Conservation (phyloP, 2,329 filamentous ascomycete species). For the Diaporthe sp. region DNA sequence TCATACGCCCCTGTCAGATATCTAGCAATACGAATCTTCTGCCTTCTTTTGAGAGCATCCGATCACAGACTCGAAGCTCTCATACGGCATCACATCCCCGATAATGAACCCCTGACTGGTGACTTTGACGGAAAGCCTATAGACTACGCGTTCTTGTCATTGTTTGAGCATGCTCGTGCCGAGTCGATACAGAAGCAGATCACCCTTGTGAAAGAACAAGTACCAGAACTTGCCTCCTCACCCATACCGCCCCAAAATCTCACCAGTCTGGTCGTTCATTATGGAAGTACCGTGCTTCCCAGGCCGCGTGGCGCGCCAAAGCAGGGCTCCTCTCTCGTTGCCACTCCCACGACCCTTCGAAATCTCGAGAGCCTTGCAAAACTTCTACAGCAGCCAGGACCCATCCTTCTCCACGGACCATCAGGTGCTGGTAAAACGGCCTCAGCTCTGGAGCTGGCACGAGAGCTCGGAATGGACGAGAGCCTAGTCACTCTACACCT, state of each 20-base stretch:
- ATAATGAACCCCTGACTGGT: constrained; percentile 71
- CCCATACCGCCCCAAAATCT: constrained; percentile 54
- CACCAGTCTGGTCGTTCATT: constrained; percentile 72
- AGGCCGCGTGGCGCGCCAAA: constrained; percentile 64
- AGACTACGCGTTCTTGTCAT: constrained; percentile 81
- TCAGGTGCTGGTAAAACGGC: constrained; percentile 93
- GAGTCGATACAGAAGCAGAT: constrained; percentile 57
- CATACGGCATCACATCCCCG: constrained; percentile 73
- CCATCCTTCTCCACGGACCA: constrained; percentile 84
- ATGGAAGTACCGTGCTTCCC: constrained; percentile 77
- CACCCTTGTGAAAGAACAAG: constrained; percentile 24
- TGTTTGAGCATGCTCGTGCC: constrained; percentile 69
- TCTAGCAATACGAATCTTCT: constrained; percentile 85
- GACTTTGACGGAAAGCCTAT: constrained; percentile 81
- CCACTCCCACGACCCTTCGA: constrained; percentile 77
- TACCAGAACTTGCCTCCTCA: not conserved
- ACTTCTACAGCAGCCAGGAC: constrained; percentile 75
- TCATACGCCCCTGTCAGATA: constrained; percentile 75
- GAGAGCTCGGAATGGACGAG: constrained; percentile 81
- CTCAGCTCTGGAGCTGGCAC: constrained; percentile 84
- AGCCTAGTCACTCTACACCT: constrained; percentile 94
- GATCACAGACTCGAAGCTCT: constrained; percentile 83
- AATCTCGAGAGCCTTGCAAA: constrained; percentile 80
- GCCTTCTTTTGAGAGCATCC: constrained; percentile 81
- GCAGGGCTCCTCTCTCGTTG: constrained; percentile 68